Base-by-base conservation (phyloP, 1,284 basidiomycete species). In the Puccinia novopanici region DNA sequence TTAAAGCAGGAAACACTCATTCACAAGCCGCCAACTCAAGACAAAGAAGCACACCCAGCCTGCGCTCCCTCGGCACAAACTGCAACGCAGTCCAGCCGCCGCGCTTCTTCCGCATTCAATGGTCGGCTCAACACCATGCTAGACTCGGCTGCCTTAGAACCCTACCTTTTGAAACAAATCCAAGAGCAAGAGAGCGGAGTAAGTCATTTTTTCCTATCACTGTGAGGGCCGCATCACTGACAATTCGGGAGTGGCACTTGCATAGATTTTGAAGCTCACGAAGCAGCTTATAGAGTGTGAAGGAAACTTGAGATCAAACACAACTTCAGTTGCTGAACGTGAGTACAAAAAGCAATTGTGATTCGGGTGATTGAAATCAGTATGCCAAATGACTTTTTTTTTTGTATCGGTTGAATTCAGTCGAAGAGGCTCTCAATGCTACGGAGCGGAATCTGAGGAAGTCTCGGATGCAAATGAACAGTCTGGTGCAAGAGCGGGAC, bases 281-380 rank as follows among this genome's bases (percentile, higher is more conserved):
- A 94, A 95, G 86, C 93, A 95, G 86, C 86, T 97, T 76, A 90
- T 90, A 45, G 93, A 95, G 85, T 95, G 93, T 85, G 93, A 96
- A 86, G 90, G 89, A 82, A 94, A 96, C 86, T 88, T 96, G 81
- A 92, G 94, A 84, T 91, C 92, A 73, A 94, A 95, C 85, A 94
- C 94, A 89, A 93, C 96, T 85, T 89, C 95, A 79, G 93, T 95
- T 82, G 89, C 65, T 27, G 50, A 68, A 50, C 67, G 76, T 78
- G 4, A 54, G 76, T 70, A 34, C 52, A 54, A 57, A 71, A 55
- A 50, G 6, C 42, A 71, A 10, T 6, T 27, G 24, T n/a, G 2
- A 0, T n/a, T 24, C 59, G 19, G 24, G 67, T 48, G 50, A 37
- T n/a, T 70, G 2, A 34, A 70, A 48, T 27, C n/a, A 17, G 34